phyloP scores from a whole-genome alignment of 768 basidiomycete genomes.

The Termitomyces sp. region DNA sequence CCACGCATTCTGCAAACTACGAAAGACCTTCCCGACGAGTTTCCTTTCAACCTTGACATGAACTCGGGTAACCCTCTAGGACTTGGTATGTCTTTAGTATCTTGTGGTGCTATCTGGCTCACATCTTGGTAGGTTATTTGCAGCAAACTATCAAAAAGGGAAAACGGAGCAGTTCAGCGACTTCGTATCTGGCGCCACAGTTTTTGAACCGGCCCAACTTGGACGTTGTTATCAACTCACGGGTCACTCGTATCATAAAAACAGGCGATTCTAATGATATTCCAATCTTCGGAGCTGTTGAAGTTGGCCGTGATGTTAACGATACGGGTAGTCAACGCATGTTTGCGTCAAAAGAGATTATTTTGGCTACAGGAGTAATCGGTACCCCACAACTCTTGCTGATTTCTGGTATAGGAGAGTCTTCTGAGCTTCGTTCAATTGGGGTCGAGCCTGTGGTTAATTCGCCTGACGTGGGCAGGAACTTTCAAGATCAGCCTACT shows the following conservation, averaged over 20 bases:
- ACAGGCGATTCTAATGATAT: background rate
- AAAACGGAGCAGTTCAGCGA: background rate
- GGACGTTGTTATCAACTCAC: background rate
- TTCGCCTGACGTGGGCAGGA: constrained; percentile 14
- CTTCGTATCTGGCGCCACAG: background rate
- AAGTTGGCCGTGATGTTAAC: background rate
- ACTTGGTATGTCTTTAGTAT: constrained; percentile 13
- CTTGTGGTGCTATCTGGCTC: background rate
- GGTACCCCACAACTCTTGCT: constrained; percentile 27
- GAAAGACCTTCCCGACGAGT: too few species aligned
- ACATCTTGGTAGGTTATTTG: background rate
- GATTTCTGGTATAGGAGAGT: constrained; percentile 20
- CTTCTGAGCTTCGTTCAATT: constrained; percentile 12
- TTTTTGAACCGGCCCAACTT: background rate
- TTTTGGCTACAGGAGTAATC: constrained; percentile 26
- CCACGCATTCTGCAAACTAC: too few species aligned
- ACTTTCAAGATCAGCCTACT: background rate
- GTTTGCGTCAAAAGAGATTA: background rate
- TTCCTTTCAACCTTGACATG: too few species aligned
- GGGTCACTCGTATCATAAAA: background rate
- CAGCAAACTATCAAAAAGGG: background rate
- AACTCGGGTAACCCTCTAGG: constrained; percentile 25
- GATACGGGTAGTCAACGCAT: background rate
- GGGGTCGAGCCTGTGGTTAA: constrained; percentile 22
- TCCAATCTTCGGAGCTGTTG: background rate